Percentiles rank a stretch among this genome's conserved stretches.
phyloP scores from a whole-genome alignment of 2,329 filamentous ascomycete species.

The Trichothecium roseum region DNA sequence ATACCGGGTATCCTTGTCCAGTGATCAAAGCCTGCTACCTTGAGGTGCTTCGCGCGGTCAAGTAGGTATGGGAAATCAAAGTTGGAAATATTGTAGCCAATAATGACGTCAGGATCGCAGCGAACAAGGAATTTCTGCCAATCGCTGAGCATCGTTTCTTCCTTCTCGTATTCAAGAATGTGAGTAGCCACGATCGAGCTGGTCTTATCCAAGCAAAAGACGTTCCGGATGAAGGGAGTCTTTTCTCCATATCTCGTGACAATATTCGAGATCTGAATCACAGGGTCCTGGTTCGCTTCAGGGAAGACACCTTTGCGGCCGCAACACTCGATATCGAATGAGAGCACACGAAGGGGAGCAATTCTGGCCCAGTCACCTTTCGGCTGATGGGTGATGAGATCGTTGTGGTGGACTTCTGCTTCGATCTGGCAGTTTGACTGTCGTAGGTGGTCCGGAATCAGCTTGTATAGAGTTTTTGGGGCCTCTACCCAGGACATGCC shows the following conservation, averaged over 20 bases:
- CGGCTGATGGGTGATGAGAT: conserved; percentile 78
- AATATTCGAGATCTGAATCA: conserved; percentile 96
- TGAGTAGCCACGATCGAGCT: conserved; percentile 93
- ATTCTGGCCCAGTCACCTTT: conserved; percentile 97
- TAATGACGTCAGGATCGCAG: conserved; percentile 94
- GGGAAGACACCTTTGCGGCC: conserved; percentile 96
- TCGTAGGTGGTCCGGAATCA: conserved; percentile 54
- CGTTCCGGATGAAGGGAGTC: conserved; percentile 92
- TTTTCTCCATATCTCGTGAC: conserved; percentile 91
- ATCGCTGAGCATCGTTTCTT: conserved; percentile 81
- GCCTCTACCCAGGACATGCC: conserved; percentile 98
- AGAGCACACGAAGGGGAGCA: conserved; percentile 83
- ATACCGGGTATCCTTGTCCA: conserved; percentile 72
- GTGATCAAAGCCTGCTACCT: conserved; percentile 69
- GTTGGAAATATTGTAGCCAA: conserved; percentile 97
- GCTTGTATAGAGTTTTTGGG: conserved; percentile 59
- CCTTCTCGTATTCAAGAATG: conserved; percentile 70
- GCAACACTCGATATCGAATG: conserved; percentile 98
- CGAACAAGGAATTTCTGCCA: conserved; percentile 87
- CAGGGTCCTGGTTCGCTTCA: conserved; percentile 80
- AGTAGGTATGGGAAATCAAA: conserved; percentile 97
- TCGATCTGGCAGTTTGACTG: conserved; percentile 97
- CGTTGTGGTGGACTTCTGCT: conserved; percentile 69
- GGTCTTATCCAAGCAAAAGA: conserved; percentile 88
- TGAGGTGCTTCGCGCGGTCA: conserved; percentile 76